Evolutionary conservation across 208 protist species (phyloP).

Genomic region (Crithidia sp.): DNA sequence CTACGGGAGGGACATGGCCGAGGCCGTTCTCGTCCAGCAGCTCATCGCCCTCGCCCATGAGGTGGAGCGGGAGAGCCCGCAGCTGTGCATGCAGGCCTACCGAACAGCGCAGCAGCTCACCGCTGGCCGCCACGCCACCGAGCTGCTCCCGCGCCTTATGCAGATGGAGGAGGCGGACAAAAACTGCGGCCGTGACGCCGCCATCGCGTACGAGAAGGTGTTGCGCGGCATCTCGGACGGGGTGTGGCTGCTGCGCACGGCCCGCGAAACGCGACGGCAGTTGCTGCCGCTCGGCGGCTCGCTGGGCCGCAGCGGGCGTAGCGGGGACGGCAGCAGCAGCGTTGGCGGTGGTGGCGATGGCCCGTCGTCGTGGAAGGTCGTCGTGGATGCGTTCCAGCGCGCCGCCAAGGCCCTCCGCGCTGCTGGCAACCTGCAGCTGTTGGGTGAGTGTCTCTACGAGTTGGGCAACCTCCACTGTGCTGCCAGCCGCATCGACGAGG

Average conservation of each 20-base stretch:
- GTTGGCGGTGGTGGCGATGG: background rate
- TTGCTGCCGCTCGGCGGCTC: background rate
- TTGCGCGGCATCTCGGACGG: constrained; percentile 52
- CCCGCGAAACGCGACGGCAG: constrained; percentile 45
- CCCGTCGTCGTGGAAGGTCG: constrained; percentile 35
- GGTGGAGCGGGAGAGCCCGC: constrained; percentile 48
- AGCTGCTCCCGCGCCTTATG: constrained; percentile 62
- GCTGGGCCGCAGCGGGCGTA: too few species aligned
- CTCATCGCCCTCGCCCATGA: constrained; percentile 51
- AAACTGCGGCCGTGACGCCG: background rate
- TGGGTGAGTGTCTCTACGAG: constrained; percentile 79
- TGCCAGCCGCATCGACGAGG: constrained; percentile 42
- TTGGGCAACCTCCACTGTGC: constrained; percentile 58
- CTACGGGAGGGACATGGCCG: constrained; percentile 59
- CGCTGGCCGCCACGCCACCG: constrained; percentile 49
- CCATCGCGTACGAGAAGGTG: constrained; percentile 36
- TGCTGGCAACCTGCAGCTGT: constrained; percentile 55
- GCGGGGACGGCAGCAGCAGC: background rate
- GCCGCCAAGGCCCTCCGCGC: constrained; percentile 52
- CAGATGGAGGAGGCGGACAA: constrained; percentile 38
- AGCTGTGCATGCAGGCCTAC: constrained; percentile 42
- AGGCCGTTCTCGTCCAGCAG: constrained; percentile 46
- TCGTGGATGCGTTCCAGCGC: constrained; percentile 50
- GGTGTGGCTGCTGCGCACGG: constrained; percentile 39
- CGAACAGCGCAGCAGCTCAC: constrained; percentile 56